Conservation (phyloP, 164 flowering plant species). For the Kingdonia uniflora region DNA sequence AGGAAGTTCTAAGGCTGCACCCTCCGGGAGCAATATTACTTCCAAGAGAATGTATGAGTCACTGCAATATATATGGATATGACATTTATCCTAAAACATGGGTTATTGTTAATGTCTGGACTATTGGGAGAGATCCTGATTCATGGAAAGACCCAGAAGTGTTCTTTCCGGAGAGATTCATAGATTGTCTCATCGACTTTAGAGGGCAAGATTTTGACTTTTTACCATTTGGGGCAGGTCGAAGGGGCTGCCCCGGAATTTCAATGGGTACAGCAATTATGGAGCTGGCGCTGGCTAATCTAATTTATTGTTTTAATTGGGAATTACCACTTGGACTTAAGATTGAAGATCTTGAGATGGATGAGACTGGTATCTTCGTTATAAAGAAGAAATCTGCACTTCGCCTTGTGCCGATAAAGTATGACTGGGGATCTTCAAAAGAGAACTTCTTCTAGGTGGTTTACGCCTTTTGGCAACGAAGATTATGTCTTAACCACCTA, state of each 20-base stretch:
- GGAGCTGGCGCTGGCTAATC: slow-evolving; percentile 18
- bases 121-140: slow-evolving; percentile 25
- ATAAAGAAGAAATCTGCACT: slow-evolving; percentile 18
- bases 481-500: too few species aligned
- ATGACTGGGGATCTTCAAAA: too few species aligned
- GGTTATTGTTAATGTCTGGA: slow-evolving; percentile 10
- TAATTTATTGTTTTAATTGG: slow-evolving; percentile 27
- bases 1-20: slow-evolving; percentile 14
- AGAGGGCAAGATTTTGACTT: slow-evolving; percentile 19
- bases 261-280: slow-evolving; percentile 12
- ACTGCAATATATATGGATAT: slow-evolving; percentile 12
- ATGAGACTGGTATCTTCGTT: slow-evolving; percentile 14
- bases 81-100: slow-evolving; percentile 12
- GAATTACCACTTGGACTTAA: slow-evolving; percentile 14
- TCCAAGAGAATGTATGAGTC: slow-evolving; percentile 9
- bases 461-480: too few species aligned
- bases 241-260: slow-evolving; percentile 31
- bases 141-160: slow-evolving; percentile 21
- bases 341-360: slow-evolving; percentile 21
- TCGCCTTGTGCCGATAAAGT: slow-evolving; percentile 3
- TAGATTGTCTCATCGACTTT: slow-evolving; percentile 8
- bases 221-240: slow-evolving; percentile 29
- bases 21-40: slow-evolving; percentile 8
- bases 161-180: slow-evolving; percentile 27
- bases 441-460: too few species aligned